Evolutionary conservation across 2,329 filamentous ascomycete genomes (phyloP), one percentile per base, ranked within the genome.

Genomic region (Colletotrichum karsti): DNA sequence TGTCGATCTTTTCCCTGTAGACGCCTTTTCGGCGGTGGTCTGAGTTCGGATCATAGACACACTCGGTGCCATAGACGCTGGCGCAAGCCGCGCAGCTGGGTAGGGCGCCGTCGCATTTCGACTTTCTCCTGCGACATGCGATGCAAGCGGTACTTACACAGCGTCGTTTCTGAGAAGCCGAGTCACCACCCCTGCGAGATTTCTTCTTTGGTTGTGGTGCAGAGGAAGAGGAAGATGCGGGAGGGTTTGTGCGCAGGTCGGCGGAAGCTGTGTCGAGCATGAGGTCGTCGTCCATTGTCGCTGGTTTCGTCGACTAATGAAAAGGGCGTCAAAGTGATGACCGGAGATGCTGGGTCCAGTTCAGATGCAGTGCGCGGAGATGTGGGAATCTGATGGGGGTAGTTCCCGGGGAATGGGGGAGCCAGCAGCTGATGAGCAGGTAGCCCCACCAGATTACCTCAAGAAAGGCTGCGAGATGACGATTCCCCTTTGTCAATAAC

Each of bases 11-110:
- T 80, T 97, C 94, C 76, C 95, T 95, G 79, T 98, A 98, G 54
- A 98, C 96, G 68, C 96, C 96, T 79, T 98, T 98, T 56, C 96
- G 91, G 55, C 96, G 92, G 78, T 98, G 95, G 78, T 99, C 96
- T 66, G 95, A 97, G 77, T 95, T 97, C 4, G 95, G 95, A 77
- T 98, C 95, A 84, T 98, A 98, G 72, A 98, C 87, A 78, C 96
- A 98, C 81, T 93, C 90, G 69, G 93, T 96, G 69, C 90, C 89
- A 77, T 99, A 98, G 61, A 98, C 95, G 73, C 94, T 97, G 70
- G 93, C 90, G 80, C 96, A 99, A n/a, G 96, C 95, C 7, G 95
- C 95, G 77, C 96, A 98, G 74, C 93, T 95, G 6, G 95, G 95
- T 5, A 93, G 85, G 63, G 94, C 95, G 67, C 95, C 95, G 79